phyloP scores from a whole-genome alignment of 352 stramenopile genomes.

The Globisporangium orthogonon region DNA sequence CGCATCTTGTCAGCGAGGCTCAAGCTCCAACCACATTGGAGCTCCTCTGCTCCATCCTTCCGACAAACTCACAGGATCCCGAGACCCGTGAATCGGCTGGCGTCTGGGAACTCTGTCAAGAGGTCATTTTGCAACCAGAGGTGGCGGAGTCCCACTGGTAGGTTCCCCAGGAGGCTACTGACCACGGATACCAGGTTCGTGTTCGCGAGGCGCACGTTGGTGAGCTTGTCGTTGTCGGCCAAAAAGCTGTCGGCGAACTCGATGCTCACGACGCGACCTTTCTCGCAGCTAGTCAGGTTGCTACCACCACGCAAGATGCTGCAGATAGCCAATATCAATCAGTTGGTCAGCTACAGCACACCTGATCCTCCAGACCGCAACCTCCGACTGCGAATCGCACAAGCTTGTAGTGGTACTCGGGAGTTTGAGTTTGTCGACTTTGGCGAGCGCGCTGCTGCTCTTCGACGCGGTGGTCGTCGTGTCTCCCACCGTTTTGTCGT shows the following conservation, averaged over 20 bases:
- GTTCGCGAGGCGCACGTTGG: conserved; percentile 26
- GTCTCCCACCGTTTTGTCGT: conserved; percentile 18
- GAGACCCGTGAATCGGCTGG: neutral
- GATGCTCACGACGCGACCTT: conserved; percentile 35
- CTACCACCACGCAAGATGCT: conserved; percentile 42
- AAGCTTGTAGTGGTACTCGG: conserved; percentile 13
- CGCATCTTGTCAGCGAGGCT: neutral
- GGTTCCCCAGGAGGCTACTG: conserved; percentile 3
- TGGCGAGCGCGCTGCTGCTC: conserved; percentile 13
- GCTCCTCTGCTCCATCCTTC: neutral
- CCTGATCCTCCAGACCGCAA: too few relatives aligned
- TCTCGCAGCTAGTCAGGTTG: conserved; percentile 24
- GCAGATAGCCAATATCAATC: neutral
- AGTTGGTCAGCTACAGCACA: neutral
- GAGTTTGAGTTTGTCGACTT: conserved; percentile 25
- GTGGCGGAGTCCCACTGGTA: conserved; percentile 4
- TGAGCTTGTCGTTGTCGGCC: conserved; percentile 22
- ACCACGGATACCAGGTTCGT: conserved; percentile 1
- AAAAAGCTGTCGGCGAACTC: conserved; percentile 21
- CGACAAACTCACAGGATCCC: neutral
- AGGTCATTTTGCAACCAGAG: neutral
- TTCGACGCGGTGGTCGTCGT: conserved; percentile 10
- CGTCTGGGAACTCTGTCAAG: neutral
- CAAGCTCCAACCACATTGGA: too few relatives aligned
- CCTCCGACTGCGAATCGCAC: conserved; percentile 11